Base-by-base conservation (phyloP, 192 early-diverging fungal genomes). In the Linnemannia hyalina region DNA sequence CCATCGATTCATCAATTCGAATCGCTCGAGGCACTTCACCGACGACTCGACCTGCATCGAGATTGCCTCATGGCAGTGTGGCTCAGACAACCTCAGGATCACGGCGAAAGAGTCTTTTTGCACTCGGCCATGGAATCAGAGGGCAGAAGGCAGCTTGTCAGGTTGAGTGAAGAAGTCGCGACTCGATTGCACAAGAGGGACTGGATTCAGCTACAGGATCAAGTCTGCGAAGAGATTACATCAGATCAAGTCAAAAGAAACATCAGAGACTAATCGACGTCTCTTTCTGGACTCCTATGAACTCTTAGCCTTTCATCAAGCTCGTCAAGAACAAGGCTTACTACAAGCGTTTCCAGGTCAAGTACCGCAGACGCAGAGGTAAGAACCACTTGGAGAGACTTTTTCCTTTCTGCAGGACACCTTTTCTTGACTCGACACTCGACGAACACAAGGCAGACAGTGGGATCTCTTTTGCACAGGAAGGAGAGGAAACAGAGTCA, bases 291-390 rank as follows among this genome's bases (percentile, higher is more conserved):
- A 18, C 29, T 38, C 10, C n/a, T 54, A 29, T 78, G 52, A 38
- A 68, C 38, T 26, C 4, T 49, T 75, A 92, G 94, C 91, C 94
- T 57, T 95, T 96, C 89, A 91, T 95, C 81, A 95, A 96, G 94
- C 89, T 93, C 76, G 94, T 96, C 89, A 98, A 98, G 95, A 97
- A 97, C 94, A 97, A 98, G 95, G 97, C 98, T 88, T 99, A 98
- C 96, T 99, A 96, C 95, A 98, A 98, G 95, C 97, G 98, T 87
- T 99, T 93, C 96, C 98, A 99, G 94, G 97, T 97, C 94, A 99
- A 99, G 96, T 99, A 98, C 96, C 94, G 98, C 81, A 95, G 98
- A 93, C 92, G 98, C 87, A 92, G 98, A 90, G 98, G 98, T 99
- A 92, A 70, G 38, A 52, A 47, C 63, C 68, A 32, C 40, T 23